A percentile compares a stretch with the other conserved stretches of the same genome.
These are phyloP conservation scores for Lactarius trivialis DNA, from an alignment of 768 basidiomycete species.

Conservation along the genomic window DNA sequence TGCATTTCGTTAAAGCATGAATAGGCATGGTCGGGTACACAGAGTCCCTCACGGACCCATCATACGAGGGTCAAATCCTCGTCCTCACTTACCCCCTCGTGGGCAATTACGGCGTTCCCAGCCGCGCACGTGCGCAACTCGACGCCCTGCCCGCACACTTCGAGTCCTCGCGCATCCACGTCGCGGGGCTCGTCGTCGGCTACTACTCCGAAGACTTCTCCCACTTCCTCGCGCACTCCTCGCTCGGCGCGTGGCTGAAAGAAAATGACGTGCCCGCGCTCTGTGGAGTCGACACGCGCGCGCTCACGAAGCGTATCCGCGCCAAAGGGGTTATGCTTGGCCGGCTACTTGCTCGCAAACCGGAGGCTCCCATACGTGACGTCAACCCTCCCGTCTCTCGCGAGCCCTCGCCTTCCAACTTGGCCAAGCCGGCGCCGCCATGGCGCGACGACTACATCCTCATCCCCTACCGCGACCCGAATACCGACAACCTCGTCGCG, in stretches of 20 bases:
- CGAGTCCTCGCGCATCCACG: constrained; percentile 92
- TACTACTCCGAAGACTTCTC: constrained; percentile 93
- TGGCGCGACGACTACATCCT: constrained; percentile 86
- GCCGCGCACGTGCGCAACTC: constrained; percentile 42
- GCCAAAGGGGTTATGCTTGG: constrained; percentile 93
- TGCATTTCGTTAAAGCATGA: constrained; percentile 15
- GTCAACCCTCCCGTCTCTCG: constrained; percentile 37
- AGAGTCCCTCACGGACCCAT: constrained; percentile 96
- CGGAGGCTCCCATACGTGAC: constrained; percentile 36
- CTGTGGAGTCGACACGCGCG: constrained; percentile 93
- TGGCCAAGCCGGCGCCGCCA: constrained; percentile 23
- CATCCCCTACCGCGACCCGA: constrained; percentile 82
- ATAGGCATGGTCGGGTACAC: constrained; percentile 99
- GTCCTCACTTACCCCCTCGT: constrained; percentile 95
- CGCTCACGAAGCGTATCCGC: constrained; percentile 91
- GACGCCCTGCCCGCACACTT: constrained; percentile 68
- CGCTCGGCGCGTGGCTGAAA: constrained; percentile 87
- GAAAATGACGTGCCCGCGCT: constrained; percentile 93
- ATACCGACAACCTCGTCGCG: constrained; percentile 84
- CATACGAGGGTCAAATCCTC: constrained; percentile 96
- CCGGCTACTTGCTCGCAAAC: constrained; percentile 63
- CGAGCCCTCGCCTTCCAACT: constrained; percentile 46
- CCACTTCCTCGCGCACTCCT: constrained; percentile 87
- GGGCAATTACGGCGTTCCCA: constrained; percentile 96
- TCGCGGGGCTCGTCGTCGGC: constrained; percentile 86